Conservation (phyloP, 208 protist genomes). For the Leishmania turanica region DNA sequence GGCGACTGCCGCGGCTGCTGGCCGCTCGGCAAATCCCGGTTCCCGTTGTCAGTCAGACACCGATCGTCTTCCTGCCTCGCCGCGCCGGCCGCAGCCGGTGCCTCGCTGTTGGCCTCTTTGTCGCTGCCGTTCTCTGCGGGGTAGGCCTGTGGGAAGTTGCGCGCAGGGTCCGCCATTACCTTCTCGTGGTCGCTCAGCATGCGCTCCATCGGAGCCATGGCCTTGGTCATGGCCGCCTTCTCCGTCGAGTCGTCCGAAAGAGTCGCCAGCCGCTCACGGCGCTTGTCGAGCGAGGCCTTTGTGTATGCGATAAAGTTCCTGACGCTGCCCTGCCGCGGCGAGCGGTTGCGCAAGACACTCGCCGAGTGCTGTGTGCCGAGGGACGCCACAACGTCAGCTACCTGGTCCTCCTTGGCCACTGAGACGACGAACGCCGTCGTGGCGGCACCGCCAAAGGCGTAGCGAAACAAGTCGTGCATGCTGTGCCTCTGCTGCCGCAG, state of each 20-base stretch:
- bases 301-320: constrained; percentile 46
- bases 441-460: constrained; percentile 59
- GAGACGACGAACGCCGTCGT: constrained; percentile 34
- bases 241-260: constrained; percentile 13
- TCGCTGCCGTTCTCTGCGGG: constrained; percentile 11
- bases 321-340: constrained; percentile 51
- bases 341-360: constrained; percentile 36
- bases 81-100: neutral
- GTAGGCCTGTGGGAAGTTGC: constrained; percentile 41
- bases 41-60: too few species aligned
- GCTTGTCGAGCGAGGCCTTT: constrained; percentile 31
- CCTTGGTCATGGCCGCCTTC: constrained; percentile 17
- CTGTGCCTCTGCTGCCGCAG: constrained; percentile 21
- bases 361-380: constrained; percentile 31
- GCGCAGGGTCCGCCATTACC: constrained; percentile 33
- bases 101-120: neutral
- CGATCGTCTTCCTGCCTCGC: neutral
- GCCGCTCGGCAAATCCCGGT: neutral
- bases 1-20: neutral
- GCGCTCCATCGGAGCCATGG: constrained; percentile 18
- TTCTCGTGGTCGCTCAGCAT: constrained; percentile 42
- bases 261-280: constrained; percentile 22
- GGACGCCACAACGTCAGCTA: constrained; percentile 28
- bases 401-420: constrained; percentile 32
- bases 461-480: constrained; percentile 42